Conservation (phyloP, 1,284 basidiomycete genomes). For the Apiotrichum porosum region DNA sequence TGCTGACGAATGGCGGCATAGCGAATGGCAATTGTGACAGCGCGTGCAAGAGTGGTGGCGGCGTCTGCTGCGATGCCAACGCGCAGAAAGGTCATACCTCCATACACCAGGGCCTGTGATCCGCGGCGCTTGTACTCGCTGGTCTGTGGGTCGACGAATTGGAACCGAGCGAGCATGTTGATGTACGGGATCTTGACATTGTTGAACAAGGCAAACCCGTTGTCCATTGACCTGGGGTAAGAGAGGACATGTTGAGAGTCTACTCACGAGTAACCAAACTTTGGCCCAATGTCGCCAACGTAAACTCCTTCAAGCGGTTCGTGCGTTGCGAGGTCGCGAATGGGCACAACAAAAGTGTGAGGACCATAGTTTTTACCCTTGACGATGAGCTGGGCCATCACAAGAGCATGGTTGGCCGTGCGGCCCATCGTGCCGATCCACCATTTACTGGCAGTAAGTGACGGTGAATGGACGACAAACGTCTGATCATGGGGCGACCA, state of each 20-base stretch:
- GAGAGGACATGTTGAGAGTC: background rate
- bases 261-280: conserved; percentile 56
- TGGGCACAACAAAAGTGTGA: conserved; percentile 57
- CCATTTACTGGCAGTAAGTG: conserved; percentile 53
- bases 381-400: conserved; percentile 56
- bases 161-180: conserved; percentile 58
- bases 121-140: conserved; percentile 47
- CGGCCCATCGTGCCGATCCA: conserved; percentile 58
- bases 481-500: conserved; percentile 55
- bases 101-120: conserved; percentile 56
- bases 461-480: conserved; percentile 56
- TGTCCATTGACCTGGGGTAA: conserved; percentile 46
- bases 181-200: conserved; percentile 56
- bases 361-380: conserved; percentile 55
- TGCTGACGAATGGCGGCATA: conserved; percentile 56
- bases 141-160: conserved; percentile 51
- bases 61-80: conserved; percentile 55
- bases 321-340: conserved; percentile 55
- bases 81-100: conserved; percentile 54
- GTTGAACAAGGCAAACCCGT: conserved; percentile 54
- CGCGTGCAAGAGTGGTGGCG: conserved; percentile 53
- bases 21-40: conserved; percentile 54
- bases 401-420: conserved; percentile 56
- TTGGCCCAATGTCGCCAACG: conserved; percentile 58
- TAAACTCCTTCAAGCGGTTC: conserved; percentile 52